These are phyloP conservation scores for Pythium periplocum DNA, from an alignment of 352 stramenopile genomes.

Conservation along the genomic window DNA sequence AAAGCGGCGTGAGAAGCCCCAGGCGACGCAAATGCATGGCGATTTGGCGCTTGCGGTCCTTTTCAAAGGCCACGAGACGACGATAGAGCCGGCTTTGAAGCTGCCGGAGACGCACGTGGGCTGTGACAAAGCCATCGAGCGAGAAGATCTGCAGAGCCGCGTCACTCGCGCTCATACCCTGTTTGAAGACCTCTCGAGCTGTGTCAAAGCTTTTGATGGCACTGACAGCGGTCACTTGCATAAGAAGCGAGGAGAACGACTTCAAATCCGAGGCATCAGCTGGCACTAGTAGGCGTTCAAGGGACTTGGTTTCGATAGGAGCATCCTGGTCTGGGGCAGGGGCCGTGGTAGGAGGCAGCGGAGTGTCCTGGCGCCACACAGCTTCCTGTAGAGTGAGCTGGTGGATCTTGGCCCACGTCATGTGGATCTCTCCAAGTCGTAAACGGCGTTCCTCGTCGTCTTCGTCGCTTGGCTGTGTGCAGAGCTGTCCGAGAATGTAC, in stretches of 20 bases:
- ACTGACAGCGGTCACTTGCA: conserved; percentile 21
- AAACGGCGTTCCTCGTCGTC: conserved; percentile 22
- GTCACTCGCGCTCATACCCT: conserved; percentile 40
- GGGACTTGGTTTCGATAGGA: no score
- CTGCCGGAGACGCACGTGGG: conserved; percentile 52
- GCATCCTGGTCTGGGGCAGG: background rate
- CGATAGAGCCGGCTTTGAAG: conserved; percentile 53
- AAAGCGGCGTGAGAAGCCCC: conserved; percentile 35
- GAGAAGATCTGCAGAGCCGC: conserved; percentile 35
- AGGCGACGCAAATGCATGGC: conserved; percentile 62
- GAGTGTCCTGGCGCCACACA: conserved; percentile 5
- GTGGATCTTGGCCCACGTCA: conserved; percentile 51
- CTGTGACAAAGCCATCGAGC: conserved; percentile 66
- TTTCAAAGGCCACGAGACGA: conserved; percentile 49
- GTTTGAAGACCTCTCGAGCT: conserved; percentile 61
- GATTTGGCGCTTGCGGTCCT: conserved; percentile 45
- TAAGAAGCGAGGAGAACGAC: conserved; percentile 8
- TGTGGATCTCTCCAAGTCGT: conserved; percentile 30
- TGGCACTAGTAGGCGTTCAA: background rate
- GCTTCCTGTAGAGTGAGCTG: conserved; percentile 39
- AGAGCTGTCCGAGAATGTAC: conserved; percentile 27
- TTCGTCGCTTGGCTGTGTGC: conserved; percentile 1
- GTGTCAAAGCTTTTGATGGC: conserved; percentile 37
- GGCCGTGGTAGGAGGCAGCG: background rate
- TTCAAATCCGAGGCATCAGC: background rate